These are phyloP conservation scores for Plasmodium billcollinsi DNA, from an alignment of 169 alveolate species.

Conservation along the genomic window DNA sequence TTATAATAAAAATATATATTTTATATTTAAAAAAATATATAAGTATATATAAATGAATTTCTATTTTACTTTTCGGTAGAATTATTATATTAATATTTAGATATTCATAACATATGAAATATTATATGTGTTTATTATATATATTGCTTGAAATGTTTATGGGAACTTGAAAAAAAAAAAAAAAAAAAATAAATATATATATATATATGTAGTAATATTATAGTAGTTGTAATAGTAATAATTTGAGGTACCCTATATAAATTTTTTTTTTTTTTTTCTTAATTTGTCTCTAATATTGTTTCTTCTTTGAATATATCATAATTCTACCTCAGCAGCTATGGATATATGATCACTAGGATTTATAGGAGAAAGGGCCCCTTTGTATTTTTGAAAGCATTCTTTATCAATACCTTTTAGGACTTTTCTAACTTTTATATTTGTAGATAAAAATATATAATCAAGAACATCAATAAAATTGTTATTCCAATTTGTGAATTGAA, in stretches of 20 bases:
- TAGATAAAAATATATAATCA: slow-evolving; percentile 72
- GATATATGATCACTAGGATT: slow-evolving; percentile 68
- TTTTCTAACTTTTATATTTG: slow-evolving; percentile 49
- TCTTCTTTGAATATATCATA: slow-evolving; percentile 6
- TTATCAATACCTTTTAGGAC: slow-evolving; percentile 50
- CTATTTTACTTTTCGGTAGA: too few relatives aligned
- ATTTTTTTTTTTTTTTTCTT: neutral
- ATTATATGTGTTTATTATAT: too few relatives aligned
- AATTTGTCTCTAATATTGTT: too few relatives aligned
- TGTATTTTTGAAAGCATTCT: slow-evolving; percentile 17
- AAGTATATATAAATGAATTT: too few relatives aligned
- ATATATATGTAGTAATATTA: too few relatives aligned
- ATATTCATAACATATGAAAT: too few relatives aligned
- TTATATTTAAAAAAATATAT: too few relatives aligned
- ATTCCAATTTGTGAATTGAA: slow-evolving; percentile 67
- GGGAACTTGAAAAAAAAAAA: neutral
- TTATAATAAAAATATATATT: too few relatives aligned
- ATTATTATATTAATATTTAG: too few relatives aligned
- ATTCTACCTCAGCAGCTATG: slow-evolving; percentile 72
- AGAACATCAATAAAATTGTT: slow-evolving; percentile 73
- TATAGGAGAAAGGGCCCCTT: slow-evolving; percentile 56
- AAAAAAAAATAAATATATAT: neutral
- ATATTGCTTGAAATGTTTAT: too few relatives aligned
- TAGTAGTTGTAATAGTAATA: too few relatives aligned
- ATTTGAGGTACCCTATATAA: neutral